Evolutionary conservation across 495 filamentous ascomycete species (phyloP).

Genomic region (Evansstolkia leycettana): DNA sequence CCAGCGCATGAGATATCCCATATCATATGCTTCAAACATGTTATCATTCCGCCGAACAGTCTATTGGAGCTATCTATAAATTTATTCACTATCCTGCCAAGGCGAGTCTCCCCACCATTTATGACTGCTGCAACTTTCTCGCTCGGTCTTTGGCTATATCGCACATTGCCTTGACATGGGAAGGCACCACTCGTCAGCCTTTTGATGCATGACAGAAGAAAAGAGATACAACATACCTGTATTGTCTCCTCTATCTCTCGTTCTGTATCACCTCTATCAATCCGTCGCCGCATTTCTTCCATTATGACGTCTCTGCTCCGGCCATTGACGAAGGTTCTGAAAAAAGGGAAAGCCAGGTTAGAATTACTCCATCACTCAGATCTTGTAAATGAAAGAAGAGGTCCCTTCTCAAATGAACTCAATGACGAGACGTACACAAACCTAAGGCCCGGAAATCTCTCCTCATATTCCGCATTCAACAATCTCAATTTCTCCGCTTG

Average conservation of each 20-base stretch:
- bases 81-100: too few species aligned
- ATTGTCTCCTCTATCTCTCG: constrained; percentile 65
- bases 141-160: constrained; percentile 57
- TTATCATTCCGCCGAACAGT: too few species aligned
- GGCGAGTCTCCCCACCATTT: not conserved
- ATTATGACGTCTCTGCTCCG: constrained; percentile 61
- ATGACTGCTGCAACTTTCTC: constrained; percentile 28
- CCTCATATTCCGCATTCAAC: constrained; percentile 77
- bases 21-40: too few species aligned
- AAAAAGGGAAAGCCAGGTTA: not conserved
- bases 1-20: too few species aligned
- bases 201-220: too few species aligned
- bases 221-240: constrained; percentile 42
- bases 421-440: constrained; percentile 55
- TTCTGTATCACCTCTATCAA: constrained; percentile 52
- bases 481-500: constrained; percentile 31
- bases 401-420: not conserved
- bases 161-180: constrained; percentile 48
- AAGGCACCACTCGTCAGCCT: not conserved
- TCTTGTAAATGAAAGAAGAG: constrained; percentile 2
- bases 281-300: constrained; percentile 72
- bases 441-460: constrained; percentile 65
- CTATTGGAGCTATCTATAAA: too few species aligned
- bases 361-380: not conserved
- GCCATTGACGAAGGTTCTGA: constrained; percentile 79